Conservation (phyloP, 2,329 filamentous ascomycete genomes). For the Amesomyces nigricolor region DNA sequence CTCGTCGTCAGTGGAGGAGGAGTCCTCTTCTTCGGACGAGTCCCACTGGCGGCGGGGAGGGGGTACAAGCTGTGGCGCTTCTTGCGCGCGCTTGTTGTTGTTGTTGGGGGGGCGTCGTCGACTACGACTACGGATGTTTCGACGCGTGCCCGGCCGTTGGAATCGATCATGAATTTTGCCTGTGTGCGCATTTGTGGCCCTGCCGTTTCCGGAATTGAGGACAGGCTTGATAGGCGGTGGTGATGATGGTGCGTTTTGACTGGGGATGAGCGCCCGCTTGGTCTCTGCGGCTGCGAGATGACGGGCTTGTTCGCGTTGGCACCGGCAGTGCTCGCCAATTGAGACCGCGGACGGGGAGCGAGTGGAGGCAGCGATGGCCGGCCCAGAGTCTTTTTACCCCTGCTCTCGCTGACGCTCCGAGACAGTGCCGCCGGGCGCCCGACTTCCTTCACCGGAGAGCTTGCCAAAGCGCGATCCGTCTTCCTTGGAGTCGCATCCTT, state of each 20-base stretch:
- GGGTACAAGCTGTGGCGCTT: conserved; percentile 27
- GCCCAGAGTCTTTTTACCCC: conserved; percentile 40
- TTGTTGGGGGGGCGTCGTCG: conserved; percentile 24
- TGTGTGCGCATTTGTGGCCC: conserved; percentile 46
- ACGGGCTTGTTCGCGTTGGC: conserved; percentile 33
- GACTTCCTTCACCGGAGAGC: conserved; percentile 48
- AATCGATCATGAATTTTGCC: conserved; percentile 59
- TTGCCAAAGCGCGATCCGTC: conserved; percentile 38
- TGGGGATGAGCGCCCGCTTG: conserved; percentile 47
- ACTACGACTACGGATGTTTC: conserved; percentile 45
- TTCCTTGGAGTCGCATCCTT: conserved; percentile 41
- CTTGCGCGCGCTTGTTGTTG: conserved; percentile 15
- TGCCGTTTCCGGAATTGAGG: conserved; percentile 52
- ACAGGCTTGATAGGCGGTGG: conserved; percentile 46
- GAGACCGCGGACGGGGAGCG: conserved; percentile 32
- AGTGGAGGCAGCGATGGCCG: conserved; percentile 42
- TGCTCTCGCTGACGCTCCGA: conserved; percentile 50
- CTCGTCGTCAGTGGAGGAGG: conserved; percentile 58
- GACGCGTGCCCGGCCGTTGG: conserved; percentile 53
- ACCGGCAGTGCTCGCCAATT: conserved; percentile 30
- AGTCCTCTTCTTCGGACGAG: conserved; percentile 43
- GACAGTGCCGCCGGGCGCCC: conserved; percentile 43
- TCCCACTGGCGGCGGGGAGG: conserved; percentile 33
- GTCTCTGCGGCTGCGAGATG: conserved; percentile 32
- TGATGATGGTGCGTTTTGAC: conserved; percentile 44